Evolutionary conservation across 2,329 filamentous ascomycete genomes (phyloP).

Genomic region (Myriosclerotinia duriaeana): DNA sequence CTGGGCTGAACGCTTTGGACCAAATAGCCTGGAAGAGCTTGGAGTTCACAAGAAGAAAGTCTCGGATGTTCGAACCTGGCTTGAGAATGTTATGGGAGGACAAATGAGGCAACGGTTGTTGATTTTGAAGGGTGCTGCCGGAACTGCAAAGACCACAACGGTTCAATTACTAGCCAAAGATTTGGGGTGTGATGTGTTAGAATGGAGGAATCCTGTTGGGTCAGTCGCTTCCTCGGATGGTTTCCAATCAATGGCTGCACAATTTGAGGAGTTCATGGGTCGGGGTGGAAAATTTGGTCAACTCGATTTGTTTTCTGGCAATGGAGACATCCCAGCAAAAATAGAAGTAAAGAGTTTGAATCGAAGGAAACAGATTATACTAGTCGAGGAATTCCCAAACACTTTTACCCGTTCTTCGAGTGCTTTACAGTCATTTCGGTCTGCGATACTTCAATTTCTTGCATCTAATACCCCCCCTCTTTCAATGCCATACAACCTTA

Average conservation of each 20-base stretch:
- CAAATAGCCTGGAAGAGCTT: constrained; percentile 73
- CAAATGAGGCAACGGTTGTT: constrained; percentile 69
- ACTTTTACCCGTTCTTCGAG: constrained; percentile 66
- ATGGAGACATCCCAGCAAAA: constrained; percentile 37
- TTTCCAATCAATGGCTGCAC: constrained; percentile 68
- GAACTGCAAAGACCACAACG: constrained; percentile 90
- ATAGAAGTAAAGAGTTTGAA: constrained; percentile 37
- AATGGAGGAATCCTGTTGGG: constrained; percentile 84
- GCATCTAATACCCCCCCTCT: constrained; percentile 63
- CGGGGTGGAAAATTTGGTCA: constrained; percentile 78
- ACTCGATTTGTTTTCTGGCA: constrained; percentile 51
- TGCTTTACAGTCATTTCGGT: constrained; percentile 68
- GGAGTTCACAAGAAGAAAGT: constrained; percentile 96
- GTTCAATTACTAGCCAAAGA: constrained; percentile 73
- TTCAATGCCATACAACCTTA: constrained; percentile 45
- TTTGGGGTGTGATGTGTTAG: constrained; percentile 74
- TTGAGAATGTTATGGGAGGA: constrained; percentile 70
- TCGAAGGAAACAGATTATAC: constrained; percentile 56
- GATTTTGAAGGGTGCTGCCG: constrained; percentile 85
- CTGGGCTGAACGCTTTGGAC: constrained; percentile 85
- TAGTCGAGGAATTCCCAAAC: constrained; percentile 81
- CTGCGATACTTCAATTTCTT: constrained; percentile 72
- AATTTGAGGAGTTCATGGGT: constrained; percentile 90
- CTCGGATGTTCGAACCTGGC: constrained; percentile 77
- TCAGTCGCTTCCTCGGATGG: constrained; percentile 58